Base-by-base conservation (phyloP, 495 filamentous ascomycete species). In the Arthonia radiata region DNA sequence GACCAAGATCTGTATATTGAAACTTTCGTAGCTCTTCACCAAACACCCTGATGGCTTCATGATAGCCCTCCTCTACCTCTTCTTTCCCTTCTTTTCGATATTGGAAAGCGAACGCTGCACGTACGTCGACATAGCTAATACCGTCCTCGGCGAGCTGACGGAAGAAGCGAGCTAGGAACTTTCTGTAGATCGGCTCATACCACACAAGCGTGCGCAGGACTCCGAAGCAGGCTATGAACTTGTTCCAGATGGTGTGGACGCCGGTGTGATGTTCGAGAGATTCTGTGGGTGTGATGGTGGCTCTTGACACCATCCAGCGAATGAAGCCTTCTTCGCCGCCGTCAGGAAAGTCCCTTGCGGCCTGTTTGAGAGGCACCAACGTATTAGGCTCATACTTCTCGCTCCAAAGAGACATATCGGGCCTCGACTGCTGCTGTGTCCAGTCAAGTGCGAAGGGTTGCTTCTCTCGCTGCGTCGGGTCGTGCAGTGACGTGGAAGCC, bases 141-240 rank as follows among this genome's bases (percentile, higher is more conserved):
- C 79, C 75, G 45, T 97, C 83, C 2, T 60, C 64, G 5, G 64
- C 49, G 4, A 93, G 45, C 13, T 73, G 52, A 9, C 51, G 48
- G 35, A 86, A 59, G 35, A 92, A 49, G 2, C 61, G 56, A 9
- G 54, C 58, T 33, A 92, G 46, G 37, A 75, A 83, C 15, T 53
- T 52, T 14, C 79, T 68, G 50, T 79, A 82, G 29, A 97, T 79
- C 0, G 86, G 82, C 45, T 94, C 86, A 46, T 93, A 91, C 49
- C 64, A 73, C 11, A 90, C 47, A 15, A 93, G 59, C 4, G 65
- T 69, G 15, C 61, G 57, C 16, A 91, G 52, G 2, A 80, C 55
- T 0, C 50, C 48, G 44, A 91, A 86, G 25, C 64, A 67, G 17
- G 56, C 57, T 7, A 45, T 52, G 44, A 90, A 90, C 43, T 79